Evolutionary conservation across 371 early-diverging fungal genomes (phyloP), one percentile per base, ranked within the genome.

Genomic region (Mucor sp.): DNA sequence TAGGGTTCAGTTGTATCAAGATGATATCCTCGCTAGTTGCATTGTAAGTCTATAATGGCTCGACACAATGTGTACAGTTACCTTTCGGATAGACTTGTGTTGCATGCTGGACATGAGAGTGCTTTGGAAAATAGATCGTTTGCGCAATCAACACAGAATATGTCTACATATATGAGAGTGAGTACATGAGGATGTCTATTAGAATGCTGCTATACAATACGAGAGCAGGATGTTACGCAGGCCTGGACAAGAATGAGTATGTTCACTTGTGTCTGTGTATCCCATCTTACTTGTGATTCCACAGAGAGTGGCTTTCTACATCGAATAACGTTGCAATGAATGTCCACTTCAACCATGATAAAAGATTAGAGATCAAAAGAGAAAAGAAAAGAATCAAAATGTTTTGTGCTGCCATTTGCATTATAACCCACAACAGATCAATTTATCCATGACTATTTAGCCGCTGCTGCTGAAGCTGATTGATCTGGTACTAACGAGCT

Each of bases 121-220:
- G 87, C 85, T 28, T 78, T 70, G 7, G 76, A 69, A 66, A 94
- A 93, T 6, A 81, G 65, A 9, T 62, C 74, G 28, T 81, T 85
- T 23, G 93, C 89, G 60, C 94, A 94, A 1, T 68, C 72, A 17
- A 88, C 76, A 72, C 94, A 94, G 77, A 94, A 94, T 6, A 94
- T 88, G 66, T 94, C 92, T 92, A 76, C 6, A 50, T 30, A 76
- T 8, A 50, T 30, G 3, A 21, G 12, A 50, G n/a, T 57, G 32
- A 32, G 4, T 53, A 25, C 41, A 14, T 17, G 17, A 41, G 3
- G 6, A 33, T 12, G 37, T 15, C 19, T 6, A 25, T 19, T 33
- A n/a, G 33, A n/a, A 17, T 57, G 12, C 12, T 19, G 7, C 15
- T 39, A 21, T 53, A 53, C 53, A 53, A 67, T 83, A 91, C 91